These are phyloP conservation scores for Platanus orientalis DNA, from an alignment of 164 flowering plant genomes.

Conservation along the genomic window DNA sequence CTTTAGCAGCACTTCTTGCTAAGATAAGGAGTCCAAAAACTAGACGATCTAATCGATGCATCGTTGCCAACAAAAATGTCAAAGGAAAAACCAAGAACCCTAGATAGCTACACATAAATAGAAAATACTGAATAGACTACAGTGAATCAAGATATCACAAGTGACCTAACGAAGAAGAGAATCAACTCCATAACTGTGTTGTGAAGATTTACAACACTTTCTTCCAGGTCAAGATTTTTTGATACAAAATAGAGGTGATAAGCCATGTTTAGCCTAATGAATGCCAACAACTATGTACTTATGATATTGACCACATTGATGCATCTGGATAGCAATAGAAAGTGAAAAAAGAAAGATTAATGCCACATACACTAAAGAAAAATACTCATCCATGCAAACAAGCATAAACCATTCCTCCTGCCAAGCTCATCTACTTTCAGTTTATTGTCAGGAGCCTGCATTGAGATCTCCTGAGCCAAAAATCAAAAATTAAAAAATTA, in stretches of 20 bases:
- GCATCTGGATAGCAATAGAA: slow-evolving; percentile 52
- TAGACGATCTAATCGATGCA: slow-evolving; percentile 89
- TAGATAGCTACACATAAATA: slow-evolving; percentile 2
- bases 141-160: neutral
- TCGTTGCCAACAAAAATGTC: slow-evolving; percentile 42
- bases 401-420: too few relatives aligned
- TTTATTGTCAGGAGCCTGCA: too few relatives aligned
- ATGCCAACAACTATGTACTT: slow-evolving; percentile 94
- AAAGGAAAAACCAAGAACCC: slow-evolving; percentile 23
- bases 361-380: too few relatives aligned
- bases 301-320: slow-evolving; percentile 99
- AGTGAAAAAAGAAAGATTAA: too few relatives aligned
- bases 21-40: slow-evolving; percentile 94
- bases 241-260: slow-evolving; percentile 97
- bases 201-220: neutral
- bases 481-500: too few relatives aligned
- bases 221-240: slow-evolving; percentile 15
- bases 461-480: too few relatives aligned
- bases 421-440: too few relatives aligned
- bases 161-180: neutral
- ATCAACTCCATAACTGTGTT: neutral
- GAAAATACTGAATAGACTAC: neutral
- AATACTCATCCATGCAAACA: too few relatives aligned
- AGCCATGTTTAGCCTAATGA: slow-evolving; percentile 80
- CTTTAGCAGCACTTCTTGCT: slow-evolving; percentile 81